Conservation (phyloP, 2,329 filamentous ascomycete genomes). For the Fulvia fulva region DNA sequence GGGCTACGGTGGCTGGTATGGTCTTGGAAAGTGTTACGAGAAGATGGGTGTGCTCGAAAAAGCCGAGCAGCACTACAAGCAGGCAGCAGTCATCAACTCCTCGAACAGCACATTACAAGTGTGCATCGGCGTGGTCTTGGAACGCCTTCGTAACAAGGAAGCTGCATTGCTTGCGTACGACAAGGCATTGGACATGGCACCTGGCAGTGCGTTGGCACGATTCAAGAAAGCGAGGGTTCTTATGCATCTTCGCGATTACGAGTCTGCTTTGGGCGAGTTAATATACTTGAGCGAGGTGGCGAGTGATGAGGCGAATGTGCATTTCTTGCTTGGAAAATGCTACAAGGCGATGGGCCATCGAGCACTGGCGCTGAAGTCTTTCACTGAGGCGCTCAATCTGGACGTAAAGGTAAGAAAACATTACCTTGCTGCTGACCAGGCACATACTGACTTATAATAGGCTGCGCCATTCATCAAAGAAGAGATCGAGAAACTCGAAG, state of each 20-base stretch:
- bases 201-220: constrained; percentile 73
- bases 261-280: constrained; percentile 74
- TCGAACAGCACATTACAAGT: constrained; percentile 90
- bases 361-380: constrained; percentile 81
- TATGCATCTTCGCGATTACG: constrained; percentile 66
- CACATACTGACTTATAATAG: constrained; percentile 44
- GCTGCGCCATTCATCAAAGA: constrained; percentile 93
- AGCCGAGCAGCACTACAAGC: constrained; percentile 85
- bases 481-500: constrained; percentile 76
- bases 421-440: too few relatives aligned
- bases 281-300: constrained; percentile 86
- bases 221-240: constrained; percentile 91
- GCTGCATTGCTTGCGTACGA: constrained; percentile 77
- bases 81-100: constrained; percentile 84
- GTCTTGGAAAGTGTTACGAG: constrained; percentile 65
- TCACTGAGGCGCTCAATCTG: constrained; percentile 89
- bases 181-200: constrained; percentile 76
- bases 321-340: constrained; percentile 83
- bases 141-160: constrained; percentile 79
- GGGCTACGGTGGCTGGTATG: constrained; percentile 99
- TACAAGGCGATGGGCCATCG: constrained; percentile 58
- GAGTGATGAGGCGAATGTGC: constrained; percentile 91
- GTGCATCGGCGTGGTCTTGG: constrained; percentile 80
- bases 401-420: constrained; percentile 95
- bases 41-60: constrained; percentile 57